Evolutionary conservation across 192 early-diverging fungal genomes (phyloP), one percentile per base, ranked within the genome.

Genomic region (Coemansia sp.): DNA sequence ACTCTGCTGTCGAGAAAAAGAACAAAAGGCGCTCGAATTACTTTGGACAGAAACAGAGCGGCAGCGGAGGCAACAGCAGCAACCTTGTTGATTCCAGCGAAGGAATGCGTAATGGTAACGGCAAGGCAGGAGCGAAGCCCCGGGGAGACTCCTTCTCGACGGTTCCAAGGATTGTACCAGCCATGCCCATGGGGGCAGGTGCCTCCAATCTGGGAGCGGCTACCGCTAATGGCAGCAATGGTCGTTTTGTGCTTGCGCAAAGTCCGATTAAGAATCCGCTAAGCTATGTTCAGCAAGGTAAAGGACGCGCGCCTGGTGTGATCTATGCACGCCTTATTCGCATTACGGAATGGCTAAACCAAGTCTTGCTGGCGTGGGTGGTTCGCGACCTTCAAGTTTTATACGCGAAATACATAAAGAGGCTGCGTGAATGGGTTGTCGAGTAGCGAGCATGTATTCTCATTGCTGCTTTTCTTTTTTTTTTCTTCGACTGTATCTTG

Each of bases 351-450:
- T 84, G 78, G 75, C 67, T 80, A 47, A 77, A 70, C 68, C 78
- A 80, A 48, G 83, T 84, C 3, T 58, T 84, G 54, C 36, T 80
- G 42, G 83, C 83, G 11, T 84, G 78, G 78, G 75, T 84, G 43
- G 75, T 84, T 37, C 67, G 75, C 48, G 83, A 84, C 43, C 64
- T 84, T 4, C 83, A 84, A 54, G 83, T 81, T 6, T 54, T 84
- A 12, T 78, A 78, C 59, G 78, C 74, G 22, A 84, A 84, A 73
- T 84, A 84, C 57, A 81, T 78, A 45, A 80, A 81, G 62, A 72
- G 83, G 11, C 66, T 84, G 63, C 78, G 83, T 36, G 83, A 84
- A 42, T 84, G 78, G 83, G 71, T 81, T 32, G 47, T 78, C 16
- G 83, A 81, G 61, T 84, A 80, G 70, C 22, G 21, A 49, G 55